Percentiles rank a stretch among this genome's conserved stretches.
Conservation (phyloP, 2,329 filamentous ascomycete genomes). For the Diaporthe sp. region DNA sequence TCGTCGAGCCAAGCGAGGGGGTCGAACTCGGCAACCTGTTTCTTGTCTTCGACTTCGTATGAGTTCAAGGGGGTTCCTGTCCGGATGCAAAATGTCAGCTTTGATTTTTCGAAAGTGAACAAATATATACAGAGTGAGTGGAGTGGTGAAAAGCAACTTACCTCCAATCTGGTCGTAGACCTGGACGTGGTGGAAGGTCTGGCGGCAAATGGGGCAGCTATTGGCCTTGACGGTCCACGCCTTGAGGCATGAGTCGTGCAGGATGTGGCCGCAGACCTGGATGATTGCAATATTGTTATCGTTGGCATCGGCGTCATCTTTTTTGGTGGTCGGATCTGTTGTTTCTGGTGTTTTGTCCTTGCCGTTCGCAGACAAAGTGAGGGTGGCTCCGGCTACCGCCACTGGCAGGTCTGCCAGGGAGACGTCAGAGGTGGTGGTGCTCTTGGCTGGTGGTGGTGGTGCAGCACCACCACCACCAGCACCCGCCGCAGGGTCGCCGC, state of each 20-base stretch:
- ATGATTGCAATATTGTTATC: slow-evolving; percentile 69
- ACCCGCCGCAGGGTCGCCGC: slow-evolving; percentile 41
- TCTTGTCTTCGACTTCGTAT: slow-evolving; percentile 82
- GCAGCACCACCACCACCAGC: slow-evolving; percentile 34
- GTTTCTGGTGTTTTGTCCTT: slow-evolving; percentile 43
- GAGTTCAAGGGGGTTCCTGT: slow-evolving; percentile 68
- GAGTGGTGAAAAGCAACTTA: slow-evolving; percentile 59
- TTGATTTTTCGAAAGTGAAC: neutral
- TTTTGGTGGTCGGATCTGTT: slow-evolving; percentile 43
- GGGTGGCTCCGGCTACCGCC: slow-evolving; percentile 42
- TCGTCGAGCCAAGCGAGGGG: slow-evolving; percentile 81
- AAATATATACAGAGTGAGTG: neutral
- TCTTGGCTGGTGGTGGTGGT: slow-evolving; percentile 34
- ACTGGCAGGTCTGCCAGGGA: slow-evolving; percentile 40
- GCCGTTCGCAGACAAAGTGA: slow-evolving; percentile 48
- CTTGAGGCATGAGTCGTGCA: slow-evolving; percentile 93
- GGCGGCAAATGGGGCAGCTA: slow-evolving; percentile 96
- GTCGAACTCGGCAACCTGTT: slow-evolving; percentile 91
- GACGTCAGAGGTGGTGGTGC: slow-evolving; percentile 34
- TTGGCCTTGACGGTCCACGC: slow-evolving; percentile 98
- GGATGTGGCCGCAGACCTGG: slow-evolving; percentile 86
- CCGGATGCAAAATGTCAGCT: slow-evolving; percentile 44
- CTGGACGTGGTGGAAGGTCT: slow-evolving; percentile 90
- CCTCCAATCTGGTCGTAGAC: slow-evolving; percentile 85
- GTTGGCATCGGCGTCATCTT: slow-evolving; percentile 44